Evolutionary conservation across 805 yeast genomes (phyloP), one percentile per base, ranked within the genome.

Genomic region (Hanseniaspora pseudoguilliermondii): DNA sequence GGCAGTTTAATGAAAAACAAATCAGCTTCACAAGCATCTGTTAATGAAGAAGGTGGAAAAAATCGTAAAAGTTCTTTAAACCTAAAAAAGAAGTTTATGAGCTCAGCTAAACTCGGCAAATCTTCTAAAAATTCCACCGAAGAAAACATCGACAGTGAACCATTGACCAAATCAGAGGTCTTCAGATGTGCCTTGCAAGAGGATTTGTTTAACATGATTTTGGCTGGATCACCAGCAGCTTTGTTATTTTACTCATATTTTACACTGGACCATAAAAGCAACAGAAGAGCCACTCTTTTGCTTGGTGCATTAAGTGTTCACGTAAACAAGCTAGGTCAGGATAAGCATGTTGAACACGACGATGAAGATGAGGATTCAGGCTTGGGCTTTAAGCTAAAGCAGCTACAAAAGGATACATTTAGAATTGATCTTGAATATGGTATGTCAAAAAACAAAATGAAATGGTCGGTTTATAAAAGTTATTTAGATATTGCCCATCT

Each of bases 391-490:
- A 49, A 44, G 32, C 20, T 47, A 16, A 44, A 47, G 39, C 56
- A 53, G 40, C 18, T 44, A 40, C 39, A 53, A 51, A 34, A 35
- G 21, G 25, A 69, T 57, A 76, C 73, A 54, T 84, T 78, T 61
- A 73, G 78, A 58, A 71, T 93, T n/a, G 86, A 84, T 49, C 72
- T 93, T 47, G 96, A 90, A 65, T 93, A 93, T 64, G 98, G 97
- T 7, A 79, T 89, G 35, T 96, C 96, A 1, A 78, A 81, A 6
- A 79, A 82, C 56, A 71, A 89, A 54, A 71, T 89, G 62, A 79
- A 79, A 61, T 93, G 98, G 98, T 73, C 83, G 0, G 78, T 93
- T 7, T 74, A 80, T 32, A 84, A 83, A 62, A 83, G 81, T 23
- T 79, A 83, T 49, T 80, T 81, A 61, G 96, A 89, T 59, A 73